These are phyloP conservation scores for Curvularia verruculosa DNA, from an alignment of 2,329 filamentous ascomycete genomes.

Conservation along the genomic window DNA sequence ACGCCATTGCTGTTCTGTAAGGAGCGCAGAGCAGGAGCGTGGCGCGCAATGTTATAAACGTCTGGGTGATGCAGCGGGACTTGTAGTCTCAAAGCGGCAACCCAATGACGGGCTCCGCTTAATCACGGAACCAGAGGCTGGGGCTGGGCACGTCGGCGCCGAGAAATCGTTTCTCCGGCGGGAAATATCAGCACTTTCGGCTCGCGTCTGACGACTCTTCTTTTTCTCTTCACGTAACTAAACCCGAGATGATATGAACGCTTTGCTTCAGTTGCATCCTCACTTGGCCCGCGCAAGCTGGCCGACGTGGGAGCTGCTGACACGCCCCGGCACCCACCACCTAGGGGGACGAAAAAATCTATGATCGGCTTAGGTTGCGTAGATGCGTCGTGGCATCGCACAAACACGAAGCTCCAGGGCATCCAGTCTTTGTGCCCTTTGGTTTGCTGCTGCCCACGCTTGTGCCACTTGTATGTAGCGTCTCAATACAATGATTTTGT, in stretches of 20 bases:
- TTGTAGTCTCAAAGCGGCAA: constrained; percentile 32
- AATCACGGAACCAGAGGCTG: constrained; percentile 19
- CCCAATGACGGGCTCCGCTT: constrained; percentile 28
- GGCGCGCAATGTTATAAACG: constrained; percentile 27
- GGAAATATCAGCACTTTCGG: constrained; percentile 24
- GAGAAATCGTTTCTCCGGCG: constrained; percentile 27
- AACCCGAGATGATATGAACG: constrained; percentile 77
- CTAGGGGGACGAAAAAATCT: constrained; percentile 53
- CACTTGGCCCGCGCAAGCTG: constrained; percentile 57
- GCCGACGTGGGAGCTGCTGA: constrained; percentile 57
- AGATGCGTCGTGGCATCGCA: constrained; percentile 7
- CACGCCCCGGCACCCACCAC: constrained; percentile 56
- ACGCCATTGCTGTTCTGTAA: constrained; percentile 47
- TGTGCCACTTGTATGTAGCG: constrained; percentile 21
- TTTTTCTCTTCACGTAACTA: constrained; percentile 70
- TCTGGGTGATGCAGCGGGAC: constrained; percentile 27
- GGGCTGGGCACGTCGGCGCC: constrained; percentile 15
- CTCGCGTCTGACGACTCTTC: constrained; percentile 9
- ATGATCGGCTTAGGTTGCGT: constrained; percentile 54
- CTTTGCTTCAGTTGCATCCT: constrained; percentile 63
- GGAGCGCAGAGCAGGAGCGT: constrained; percentile 19
- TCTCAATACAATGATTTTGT: constrained; percentile 11
- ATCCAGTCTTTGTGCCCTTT: constrained; percentile 1
- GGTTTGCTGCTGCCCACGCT: background rate
- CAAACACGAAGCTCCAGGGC: background rate